Conservation (phyloP, 768 basidiomycete species). For the Boletus rex-veris region DNA sequence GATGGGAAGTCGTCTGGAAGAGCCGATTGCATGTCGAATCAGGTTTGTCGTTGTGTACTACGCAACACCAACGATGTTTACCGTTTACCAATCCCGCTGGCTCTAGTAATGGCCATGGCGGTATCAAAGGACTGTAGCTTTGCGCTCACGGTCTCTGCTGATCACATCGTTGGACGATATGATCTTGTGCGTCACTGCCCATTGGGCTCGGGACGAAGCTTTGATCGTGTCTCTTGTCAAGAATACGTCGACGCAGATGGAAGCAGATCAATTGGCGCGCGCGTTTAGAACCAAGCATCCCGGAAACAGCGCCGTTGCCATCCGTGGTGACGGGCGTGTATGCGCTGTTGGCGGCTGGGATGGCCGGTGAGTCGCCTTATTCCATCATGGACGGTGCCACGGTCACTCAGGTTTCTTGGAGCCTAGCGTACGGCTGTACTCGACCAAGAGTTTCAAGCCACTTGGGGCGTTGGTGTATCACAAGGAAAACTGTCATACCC, state of each 20-base stretch:
- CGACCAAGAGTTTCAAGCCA: slow-evolving; percentile 72
- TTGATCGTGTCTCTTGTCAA: neutral
- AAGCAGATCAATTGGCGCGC: slow-evolving; percentile 26
- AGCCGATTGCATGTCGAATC: slow-evolving; percentile 68
- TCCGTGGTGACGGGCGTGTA: slow-evolving; percentile 71
- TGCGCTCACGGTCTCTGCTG: slow-evolving; percentile 82
- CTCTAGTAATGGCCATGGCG: slow-evolving; percentile 80
- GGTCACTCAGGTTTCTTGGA: neutral
- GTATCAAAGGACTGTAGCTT: slow-evolving; percentile 56
- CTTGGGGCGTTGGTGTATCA: slow-evolving; percentile 86
- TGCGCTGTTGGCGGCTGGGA: slow-evolving; percentile 95
- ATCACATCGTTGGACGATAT: slow-evolving; percentile 71
- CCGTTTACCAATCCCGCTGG: neutral
- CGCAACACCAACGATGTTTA: neutral
- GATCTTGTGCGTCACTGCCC: slow-evolving; percentile 41
- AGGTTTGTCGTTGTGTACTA: slow-evolving; percentile 39
- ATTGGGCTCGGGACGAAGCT: neutral
- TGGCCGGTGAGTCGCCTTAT: slow-evolving; percentile 60
- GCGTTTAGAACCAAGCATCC: slow-evolving; percentile 65
- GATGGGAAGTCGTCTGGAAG: slow-evolving; percentile 73
- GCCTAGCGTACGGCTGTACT: slow-evolving; percentile 74
- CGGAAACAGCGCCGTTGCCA: slow-evolving; percentile 74
- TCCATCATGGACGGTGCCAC: neutral
- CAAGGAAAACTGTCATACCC: slow-evolving; percentile 67
- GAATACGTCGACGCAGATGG: slow-evolving; percentile 8